Percentiles rank a stretch among this genome's conserved stretches.
Evolutionary conservation across 2,329 filamentous ascomycete genomes (phyloP).

Genomic region (Fusarium hostae): DNA sequence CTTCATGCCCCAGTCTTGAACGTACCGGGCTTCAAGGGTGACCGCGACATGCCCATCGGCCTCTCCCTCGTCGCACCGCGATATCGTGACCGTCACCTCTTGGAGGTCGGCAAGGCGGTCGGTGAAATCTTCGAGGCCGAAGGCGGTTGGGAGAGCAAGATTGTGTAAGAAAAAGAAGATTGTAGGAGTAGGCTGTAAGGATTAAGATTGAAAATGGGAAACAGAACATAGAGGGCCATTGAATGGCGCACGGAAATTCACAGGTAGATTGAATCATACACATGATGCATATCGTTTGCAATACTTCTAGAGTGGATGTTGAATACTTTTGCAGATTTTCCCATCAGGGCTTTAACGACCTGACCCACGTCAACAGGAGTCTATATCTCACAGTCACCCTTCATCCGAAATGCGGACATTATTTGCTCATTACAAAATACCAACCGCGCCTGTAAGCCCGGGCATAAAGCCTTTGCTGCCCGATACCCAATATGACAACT

Average conservation of each 20-base stretch:
- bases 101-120: conserved; percentile 55
- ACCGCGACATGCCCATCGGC: conserved; percentile 66
- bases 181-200: conserved; percentile 1
- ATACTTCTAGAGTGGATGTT: conserved; percentile 15
- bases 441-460: conserved; percentile 19
- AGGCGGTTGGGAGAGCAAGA: conserved; percentile 44
- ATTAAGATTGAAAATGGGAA: conserved; percentile 3
- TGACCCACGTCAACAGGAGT: conserved; percentile 10
- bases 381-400: conserved; percentile 11
- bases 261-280: neutral
- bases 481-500: conserved; percentile 26
- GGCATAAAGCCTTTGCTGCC: conserved; percentile 9
- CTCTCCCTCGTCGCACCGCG: conserved; percentile 62
- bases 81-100: conserved; percentile 58
- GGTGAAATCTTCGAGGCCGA: conserved; percentile 50
- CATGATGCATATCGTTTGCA: neutral
- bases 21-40: conserved; percentile 69
- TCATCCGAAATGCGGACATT: conserved; percentile 15
- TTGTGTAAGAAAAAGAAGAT: neutral
- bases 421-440: conserved; percentile 35
- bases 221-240: neutral
- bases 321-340: conserved; percentile 32
- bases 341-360: conserved; percentile 7
- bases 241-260: conserved; percentile 11
- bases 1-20: conserved; percentile 73